A percentile compares a stretch with the other conserved stretches of the same genome.
Evolutionary conservation across 441 rosid species (phyloP).

Genomic region (Syzygium syzygioides): DNA sequence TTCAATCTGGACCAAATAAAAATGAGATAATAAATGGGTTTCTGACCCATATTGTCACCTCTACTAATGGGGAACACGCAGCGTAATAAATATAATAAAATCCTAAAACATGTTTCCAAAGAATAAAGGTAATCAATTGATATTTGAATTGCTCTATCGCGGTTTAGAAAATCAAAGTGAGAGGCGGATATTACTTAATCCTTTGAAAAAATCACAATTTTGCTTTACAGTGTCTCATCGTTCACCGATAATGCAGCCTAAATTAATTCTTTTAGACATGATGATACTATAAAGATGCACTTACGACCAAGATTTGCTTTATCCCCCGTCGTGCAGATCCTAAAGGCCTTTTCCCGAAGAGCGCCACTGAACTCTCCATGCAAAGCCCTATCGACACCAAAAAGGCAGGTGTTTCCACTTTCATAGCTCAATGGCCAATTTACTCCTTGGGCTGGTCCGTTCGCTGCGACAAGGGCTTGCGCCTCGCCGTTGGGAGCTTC

Average conservation of each 20-base stretch:
- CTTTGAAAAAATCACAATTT: background rate
- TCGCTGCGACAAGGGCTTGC: conserved; percentile 27
- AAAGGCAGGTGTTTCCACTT: conserved; percentile 30
- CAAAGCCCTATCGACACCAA: conserved; percentile 20
- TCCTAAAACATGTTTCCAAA: background rate
- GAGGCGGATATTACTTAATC: background rate
- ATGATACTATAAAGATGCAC: background rate
- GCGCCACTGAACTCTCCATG: conserved; percentile 12
- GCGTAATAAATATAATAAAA: no score
- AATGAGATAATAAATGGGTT: no score
- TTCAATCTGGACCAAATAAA: no score
- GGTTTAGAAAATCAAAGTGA: background rate
- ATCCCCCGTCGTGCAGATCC: background rate
- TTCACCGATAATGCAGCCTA: background rate
- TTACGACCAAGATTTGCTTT: background rate
- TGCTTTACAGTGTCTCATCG: background rate
- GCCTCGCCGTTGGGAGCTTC: conserved; percentile 48
- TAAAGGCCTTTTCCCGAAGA: background rate
- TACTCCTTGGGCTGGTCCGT: conserved; percentile 48
- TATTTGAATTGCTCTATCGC: background rate
- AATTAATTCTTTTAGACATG: background rate
- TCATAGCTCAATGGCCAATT: conserved; percentile 41
- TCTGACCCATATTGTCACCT: no score
- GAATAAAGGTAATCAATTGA: background rate
- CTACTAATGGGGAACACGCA: background rate